Evolutionary conservation across 257 asterid species (phyloP).

Genomic region (Nicotiana knightiana): DNA sequence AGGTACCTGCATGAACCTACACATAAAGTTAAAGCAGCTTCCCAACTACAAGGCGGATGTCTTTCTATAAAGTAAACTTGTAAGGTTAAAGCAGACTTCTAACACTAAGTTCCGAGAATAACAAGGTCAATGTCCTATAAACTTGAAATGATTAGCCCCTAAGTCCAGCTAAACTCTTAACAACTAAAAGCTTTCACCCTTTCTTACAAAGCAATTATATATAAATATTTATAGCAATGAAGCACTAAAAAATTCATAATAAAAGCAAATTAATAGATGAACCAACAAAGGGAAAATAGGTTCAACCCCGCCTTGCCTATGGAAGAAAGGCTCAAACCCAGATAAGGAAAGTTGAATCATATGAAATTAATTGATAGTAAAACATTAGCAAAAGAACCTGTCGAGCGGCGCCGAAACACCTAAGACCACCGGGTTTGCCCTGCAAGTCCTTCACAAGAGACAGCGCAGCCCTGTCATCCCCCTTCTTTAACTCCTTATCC

Average conservation of each 20-base stretch:
- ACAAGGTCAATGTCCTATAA: background rate
- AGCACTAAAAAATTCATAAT: background rate
- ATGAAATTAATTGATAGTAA: no score
- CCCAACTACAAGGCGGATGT: background rate
- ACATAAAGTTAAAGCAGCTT: conserved; percentile 12
- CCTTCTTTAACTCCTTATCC: conserved; percentile 66
- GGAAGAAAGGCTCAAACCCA: background rate
- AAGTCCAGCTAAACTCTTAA: background rate
- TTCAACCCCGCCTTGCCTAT: background rate
- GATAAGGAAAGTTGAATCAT: background rate
- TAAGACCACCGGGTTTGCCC: conserved; percentile 61
- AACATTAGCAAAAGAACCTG: conserved; percentile 44
- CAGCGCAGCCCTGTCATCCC: conserved; percentile 74
- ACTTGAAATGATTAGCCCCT: background rate
- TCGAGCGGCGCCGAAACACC: conserved; percentile 81
- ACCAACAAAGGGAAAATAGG: background rate
- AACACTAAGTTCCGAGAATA: background rate
- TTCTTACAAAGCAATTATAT: background rate
- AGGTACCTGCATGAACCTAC: conserved; percentile 69
- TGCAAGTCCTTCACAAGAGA: conserved; percentile 58
- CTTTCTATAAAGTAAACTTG: background rate
- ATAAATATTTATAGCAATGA: background rate
- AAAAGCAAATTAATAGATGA: background rate
- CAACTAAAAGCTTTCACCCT: background rate
- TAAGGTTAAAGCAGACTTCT: conserved; percentile 8